Base-by-base conservation (phyloP, 208 protist genomes). In the Trichomonas tenax region DNA sequence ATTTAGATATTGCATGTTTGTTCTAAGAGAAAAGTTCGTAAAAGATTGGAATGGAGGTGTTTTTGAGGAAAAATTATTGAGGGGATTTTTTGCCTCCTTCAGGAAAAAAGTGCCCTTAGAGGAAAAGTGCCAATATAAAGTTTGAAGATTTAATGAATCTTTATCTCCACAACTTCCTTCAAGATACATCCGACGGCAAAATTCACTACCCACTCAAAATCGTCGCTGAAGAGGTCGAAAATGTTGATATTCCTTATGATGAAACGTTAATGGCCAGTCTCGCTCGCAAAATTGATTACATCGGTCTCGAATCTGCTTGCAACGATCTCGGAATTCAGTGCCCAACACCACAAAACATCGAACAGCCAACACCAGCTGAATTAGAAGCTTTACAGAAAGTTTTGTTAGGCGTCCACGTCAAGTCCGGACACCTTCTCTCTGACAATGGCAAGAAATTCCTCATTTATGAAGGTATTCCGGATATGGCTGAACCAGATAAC, bases 91-190 rank as follows among this genome's bases (percentile, higher is more conserved):
- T n/a, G n/a, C n/a, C n/a, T n/a, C n/a, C n/a, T n/a, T n/a, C n/a
- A n/a, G n/a, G n/a, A n/a, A n/a, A n/a, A n/a, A n/a, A n/a, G n/a
- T n/a, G n/a, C n/a, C 36, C 41, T 84, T 14, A 84, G 21, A 41
- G 41, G 41, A 84, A 84, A 84, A 84, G n/a, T 34, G 36, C 34
- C 81, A 11, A n/a, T 41, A 34, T 34, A 41, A 84, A 41, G 41
- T 15, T 2, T 84, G 26, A 41, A 51, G 1, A 82, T 82, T 40
- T 48, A 48, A 89, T 89, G 82, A 89, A 89, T 31, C 82, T 89
- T 89, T 89, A 89, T 31, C 82, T 89, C 40, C 82, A 89, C 36
- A 89, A 89, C 40, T 89, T 89, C 23, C 82, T 89, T 89, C 82
- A 89, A 46, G 82, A 89, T 48, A 46, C 23, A 48, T 48, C 40